A percentile compares a stretch with the other conserved stretches of the same genome.
Evolutionary conservation across 345 rosid species (phyloP).

Genomic region (Geranium rotundifolium): DNA sequence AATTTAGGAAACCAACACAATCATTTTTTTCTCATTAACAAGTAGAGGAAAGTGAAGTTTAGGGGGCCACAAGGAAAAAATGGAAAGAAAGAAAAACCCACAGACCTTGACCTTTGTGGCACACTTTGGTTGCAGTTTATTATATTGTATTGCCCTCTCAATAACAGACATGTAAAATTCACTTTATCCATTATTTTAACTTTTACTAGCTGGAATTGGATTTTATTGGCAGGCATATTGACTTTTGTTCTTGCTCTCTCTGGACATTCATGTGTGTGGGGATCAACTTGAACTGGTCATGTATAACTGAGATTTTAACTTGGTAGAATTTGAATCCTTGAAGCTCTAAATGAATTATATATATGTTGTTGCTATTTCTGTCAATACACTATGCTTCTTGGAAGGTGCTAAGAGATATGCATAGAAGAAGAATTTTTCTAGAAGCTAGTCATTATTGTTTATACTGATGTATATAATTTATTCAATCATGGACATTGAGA

Average conservation of each 20-base stretch:
- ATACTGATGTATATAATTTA: background rate
- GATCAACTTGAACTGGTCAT: background rate
- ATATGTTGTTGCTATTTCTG: background rate
- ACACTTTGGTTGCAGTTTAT: background rate
- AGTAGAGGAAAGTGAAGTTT: background rate
- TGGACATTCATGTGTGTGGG: background rate
- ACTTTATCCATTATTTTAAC: background rate
- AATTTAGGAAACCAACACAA: background rate
- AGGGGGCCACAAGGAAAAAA: background rate
- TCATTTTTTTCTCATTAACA: background rate
- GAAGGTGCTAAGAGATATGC: background rate
- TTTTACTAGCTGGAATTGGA: background rate
- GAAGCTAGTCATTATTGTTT: background rate
- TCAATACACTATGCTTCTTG: background rate
- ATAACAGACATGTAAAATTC: background rate
- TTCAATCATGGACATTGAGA: background rate
- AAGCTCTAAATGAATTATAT: background rate
- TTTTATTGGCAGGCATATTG: background rate
- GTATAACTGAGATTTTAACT: background rate
- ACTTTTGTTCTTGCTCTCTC: background rate
- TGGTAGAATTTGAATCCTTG: background rate
- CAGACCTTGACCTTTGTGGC: background rate
- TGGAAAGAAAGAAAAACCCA: background rate
- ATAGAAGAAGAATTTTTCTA: no score
- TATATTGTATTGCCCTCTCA: background rate